Conservation (phyloP, 345 rosid genomes). For the Passiflora organensis region DNA sequence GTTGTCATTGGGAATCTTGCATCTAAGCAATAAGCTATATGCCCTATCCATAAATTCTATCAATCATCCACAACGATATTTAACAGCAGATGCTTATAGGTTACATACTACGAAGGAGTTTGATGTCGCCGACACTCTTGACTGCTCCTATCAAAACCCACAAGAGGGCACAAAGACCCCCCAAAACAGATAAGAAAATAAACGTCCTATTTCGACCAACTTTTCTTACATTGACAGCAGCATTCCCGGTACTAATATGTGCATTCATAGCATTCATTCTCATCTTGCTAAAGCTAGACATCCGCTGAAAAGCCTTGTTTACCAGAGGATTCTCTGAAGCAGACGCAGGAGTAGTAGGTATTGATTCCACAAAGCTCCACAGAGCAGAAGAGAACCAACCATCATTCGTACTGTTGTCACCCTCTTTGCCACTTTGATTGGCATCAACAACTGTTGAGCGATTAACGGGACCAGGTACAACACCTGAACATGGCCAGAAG, state of each 20-base stretch:
- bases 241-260: constrained; percentile 17
- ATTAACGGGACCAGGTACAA: constrained; percentile 10
- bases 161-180: constrained; percentile 53
- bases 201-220: constrained; percentile 35
- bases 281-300: constrained; percentile 62
- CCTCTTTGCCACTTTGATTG: constrained; percentile 28
- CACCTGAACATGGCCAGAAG: constrained; percentile 42
- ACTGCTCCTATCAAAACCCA: constrained; percentile 55
- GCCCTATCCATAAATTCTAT: too few relatives aligned
- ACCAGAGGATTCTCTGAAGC: constrained; percentile 71
- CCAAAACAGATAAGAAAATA: constrained; percentile 47
- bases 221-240: constrained; percentile 26
- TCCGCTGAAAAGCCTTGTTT: constrained; percentile 54
- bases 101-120: background rate
- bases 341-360: constrained; percentile 78
- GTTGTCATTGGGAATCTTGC: too few relatives aligned
- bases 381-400: constrained; percentile 57
- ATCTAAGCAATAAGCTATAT: too few relatives aligned
- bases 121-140: constrained; percentile 18
- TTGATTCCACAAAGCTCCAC: constrained; percentile 77
- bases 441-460: constrained; percentile 17
- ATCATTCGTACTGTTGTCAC: constrained; percentile 27
- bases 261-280: constrained; percentile 30
- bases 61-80: constrained; percentile 1
- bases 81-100: background rate